Evolutionary conservation across 306 rosid species (phyloP).

Genomic region (Neltuma alba): DNA sequence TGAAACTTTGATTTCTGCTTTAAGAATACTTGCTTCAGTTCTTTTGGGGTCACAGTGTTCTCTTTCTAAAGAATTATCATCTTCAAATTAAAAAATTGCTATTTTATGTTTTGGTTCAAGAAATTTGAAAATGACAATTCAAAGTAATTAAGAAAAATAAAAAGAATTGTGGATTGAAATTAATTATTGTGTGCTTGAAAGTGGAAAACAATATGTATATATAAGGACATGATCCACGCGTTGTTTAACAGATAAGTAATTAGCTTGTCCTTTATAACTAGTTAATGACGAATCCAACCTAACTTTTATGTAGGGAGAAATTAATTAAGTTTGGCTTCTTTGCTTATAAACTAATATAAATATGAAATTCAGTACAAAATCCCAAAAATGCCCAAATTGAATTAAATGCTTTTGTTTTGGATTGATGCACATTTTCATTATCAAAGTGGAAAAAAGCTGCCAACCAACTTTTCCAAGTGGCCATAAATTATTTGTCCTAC

Average conservation of each 20-base stretch:
- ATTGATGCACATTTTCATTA: slow-evolving; percentile 16
- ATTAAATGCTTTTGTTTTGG: slow-evolving; percentile 8
- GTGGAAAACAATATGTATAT: slow-evolving; percentile 13
- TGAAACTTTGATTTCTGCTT: background rate
- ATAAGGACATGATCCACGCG: slow-evolving; percentile 5
- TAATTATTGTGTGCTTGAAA: slow-evolving; percentile 29
- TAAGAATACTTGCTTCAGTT: background rate
- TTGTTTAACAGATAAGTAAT: slow-evolving; percentile 23
- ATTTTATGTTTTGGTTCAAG: background rate
- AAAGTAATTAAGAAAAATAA: background rate
- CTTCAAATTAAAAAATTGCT: background rate
- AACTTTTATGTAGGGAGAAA: slow-evolving; percentile 24
- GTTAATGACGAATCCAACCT: slow-evolving; percentile 28
- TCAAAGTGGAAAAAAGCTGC: slow-evolving; percentile 33
- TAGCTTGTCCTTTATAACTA: slow-evolving; percentile 24
- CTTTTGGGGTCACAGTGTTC: no score
- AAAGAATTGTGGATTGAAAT: background rate
- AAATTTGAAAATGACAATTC: background rate
- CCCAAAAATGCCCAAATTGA: slow-evolving; percentile 21
- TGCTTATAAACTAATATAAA: background rate
- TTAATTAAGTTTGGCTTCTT: slow-evolving; percentile 26
- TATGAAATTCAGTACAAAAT: slow-evolving; percentile 26
- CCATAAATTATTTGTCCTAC: background rate
- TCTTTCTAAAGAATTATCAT: no score
- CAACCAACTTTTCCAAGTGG: slow-evolving; percentile 28